Evolutionary conservation across 306 rosid genomes (phyloP).

Genomic region (Cicer arietinum): DNA sequence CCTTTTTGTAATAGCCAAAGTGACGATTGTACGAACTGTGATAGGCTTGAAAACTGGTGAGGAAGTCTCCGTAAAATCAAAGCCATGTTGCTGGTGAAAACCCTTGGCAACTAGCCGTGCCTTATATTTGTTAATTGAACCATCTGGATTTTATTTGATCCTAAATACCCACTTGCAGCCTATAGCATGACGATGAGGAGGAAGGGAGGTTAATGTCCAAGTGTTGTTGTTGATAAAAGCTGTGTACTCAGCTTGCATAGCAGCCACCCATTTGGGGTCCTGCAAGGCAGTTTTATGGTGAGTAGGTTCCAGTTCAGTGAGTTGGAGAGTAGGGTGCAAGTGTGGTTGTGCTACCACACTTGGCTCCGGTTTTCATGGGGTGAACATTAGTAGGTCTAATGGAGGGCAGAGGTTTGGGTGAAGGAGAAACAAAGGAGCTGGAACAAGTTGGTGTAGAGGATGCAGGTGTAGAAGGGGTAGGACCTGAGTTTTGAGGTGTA

Average conservation of each 20-base stretch:
- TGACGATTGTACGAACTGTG: too few relatives aligned
- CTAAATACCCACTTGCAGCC: not conserved
- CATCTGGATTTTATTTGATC: not conserved
- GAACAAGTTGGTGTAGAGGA: too few relatives aligned
- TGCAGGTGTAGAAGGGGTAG: too few relatives aligned
- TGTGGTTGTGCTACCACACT: not conserved
- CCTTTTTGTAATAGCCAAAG: too few relatives aligned
- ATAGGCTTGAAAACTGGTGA: not conserved
- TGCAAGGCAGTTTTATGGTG: not conserved
- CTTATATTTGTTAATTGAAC: not conserved
- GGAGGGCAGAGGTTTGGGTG: too few relatives aligned
- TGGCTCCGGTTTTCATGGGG: not conserved
- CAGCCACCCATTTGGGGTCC: not conserved
- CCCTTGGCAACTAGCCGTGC: not conserved
- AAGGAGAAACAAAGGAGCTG: too few relatives aligned
- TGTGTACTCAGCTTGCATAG: not conserved
- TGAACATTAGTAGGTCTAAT: not conserved
- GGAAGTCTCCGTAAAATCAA: not conserved
- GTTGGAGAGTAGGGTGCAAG: not conserved
- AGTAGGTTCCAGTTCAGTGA: not conserved
- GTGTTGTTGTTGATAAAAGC: not conserved
- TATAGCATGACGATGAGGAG: not conserved
- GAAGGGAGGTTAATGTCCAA: not conserved
- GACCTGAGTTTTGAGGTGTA: too few relatives aligned
- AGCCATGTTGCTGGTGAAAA: not conserved